Conservation (phyloP, 257 asterid genomes). For the Solanum chiquidenum region DNA sequence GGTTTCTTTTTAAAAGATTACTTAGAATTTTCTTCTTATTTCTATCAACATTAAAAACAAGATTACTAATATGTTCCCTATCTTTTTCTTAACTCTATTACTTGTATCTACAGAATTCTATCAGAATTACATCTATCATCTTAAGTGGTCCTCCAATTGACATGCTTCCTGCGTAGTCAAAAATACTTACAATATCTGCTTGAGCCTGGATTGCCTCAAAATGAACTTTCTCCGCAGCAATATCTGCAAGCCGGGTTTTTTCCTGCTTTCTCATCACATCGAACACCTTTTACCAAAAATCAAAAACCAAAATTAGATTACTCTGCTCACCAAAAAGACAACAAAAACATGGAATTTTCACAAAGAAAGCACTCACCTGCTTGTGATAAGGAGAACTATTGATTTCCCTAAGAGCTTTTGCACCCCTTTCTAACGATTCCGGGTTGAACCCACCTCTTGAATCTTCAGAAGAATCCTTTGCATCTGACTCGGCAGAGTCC, state of each 20-base stretch:
- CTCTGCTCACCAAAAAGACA: background rate
- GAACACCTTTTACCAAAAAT: constrained; percentile 45
- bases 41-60: background rate
- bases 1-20: background rate
- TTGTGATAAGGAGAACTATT: constrained; percentile 50
- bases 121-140: background rate
- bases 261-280: constrained; percentile 92
- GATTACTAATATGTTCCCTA: background rate
- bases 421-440: constrained; percentile 68
- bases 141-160: background rate
- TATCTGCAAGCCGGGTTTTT: constrained; percentile 54
- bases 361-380: constrained; percentile 11
- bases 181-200: constrained; percentile 61
- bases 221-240: constrained; percentile 76
- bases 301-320: background rate
- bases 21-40: background rate
- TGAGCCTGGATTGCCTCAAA: constrained; percentile 69
- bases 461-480: constrained; percentile 46
- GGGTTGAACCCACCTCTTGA: constrained; percentile 70
- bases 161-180: background rate
- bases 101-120: background rate
- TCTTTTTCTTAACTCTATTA: no score
- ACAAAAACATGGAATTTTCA: background rate
- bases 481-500: constrained; percentile 25
- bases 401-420: constrained; percentile 76